These are phyloP conservation scores for Gliomastix tumulicola DNA, from an alignment of 2,329 filamentous ascomycete genomes.

Conservation along the genomic window DNA sequence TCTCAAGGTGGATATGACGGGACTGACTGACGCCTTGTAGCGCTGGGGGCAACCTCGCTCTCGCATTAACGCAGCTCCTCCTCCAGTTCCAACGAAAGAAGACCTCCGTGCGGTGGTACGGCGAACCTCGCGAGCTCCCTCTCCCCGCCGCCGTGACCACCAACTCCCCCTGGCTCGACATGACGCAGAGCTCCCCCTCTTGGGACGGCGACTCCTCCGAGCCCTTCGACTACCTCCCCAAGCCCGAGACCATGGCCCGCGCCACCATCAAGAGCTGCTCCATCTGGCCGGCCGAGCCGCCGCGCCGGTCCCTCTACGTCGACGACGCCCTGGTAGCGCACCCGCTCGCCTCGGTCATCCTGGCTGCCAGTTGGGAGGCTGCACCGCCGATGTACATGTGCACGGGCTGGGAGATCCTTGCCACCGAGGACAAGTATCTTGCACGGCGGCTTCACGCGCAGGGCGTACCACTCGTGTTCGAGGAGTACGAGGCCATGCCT, in stretches of 20 bases:
- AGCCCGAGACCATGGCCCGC: slow-evolving; percentile 29
- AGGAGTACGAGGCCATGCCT: slow-evolving; percentile 76
- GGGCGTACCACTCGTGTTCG: slow-evolving; percentile 55
- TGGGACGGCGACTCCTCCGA: slow-evolving; percentile 15
- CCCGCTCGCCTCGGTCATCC: slow-evolving; percentile 60
- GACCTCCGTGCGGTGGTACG: slow-evolving; percentile 52
- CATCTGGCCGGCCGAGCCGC: slow-evolving; percentile 50
- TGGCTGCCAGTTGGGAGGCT: slow-evolving; percentile 51
- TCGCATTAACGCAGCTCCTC: slow-evolving; percentile 61
- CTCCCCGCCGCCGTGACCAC: slow-evolving; percentile 59
- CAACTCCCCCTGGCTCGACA: slow-evolving; percentile 65
- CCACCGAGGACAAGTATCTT: slow-evolving; percentile 58
- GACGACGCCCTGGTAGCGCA: slow-evolving; percentile 51
- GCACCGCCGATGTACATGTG: slow-evolving; percentile 61
- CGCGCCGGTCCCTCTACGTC: slow-evolving; percentile 46
- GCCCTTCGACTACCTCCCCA: slow-evolving; percentile 37
- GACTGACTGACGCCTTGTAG: slow-evolving; percentile 25
- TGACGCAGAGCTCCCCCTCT: slow-evolving; percentile 45
- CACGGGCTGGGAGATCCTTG: slow-evolving; percentile 64
- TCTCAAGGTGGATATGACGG: too few species aligned
- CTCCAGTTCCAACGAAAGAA: slow-evolving; percentile 50
- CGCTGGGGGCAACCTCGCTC: slow-evolving; percentile 65
- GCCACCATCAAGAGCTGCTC: slow-evolving; percentile 33
- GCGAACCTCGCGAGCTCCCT: slow-evolving; percentile 47
- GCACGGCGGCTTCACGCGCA: slow-evolving; percentile 48